Evolutionary conservation across 116 monocot genomes (phyloP).

Genomic region (Dioscorea cayenensis): DNA sequence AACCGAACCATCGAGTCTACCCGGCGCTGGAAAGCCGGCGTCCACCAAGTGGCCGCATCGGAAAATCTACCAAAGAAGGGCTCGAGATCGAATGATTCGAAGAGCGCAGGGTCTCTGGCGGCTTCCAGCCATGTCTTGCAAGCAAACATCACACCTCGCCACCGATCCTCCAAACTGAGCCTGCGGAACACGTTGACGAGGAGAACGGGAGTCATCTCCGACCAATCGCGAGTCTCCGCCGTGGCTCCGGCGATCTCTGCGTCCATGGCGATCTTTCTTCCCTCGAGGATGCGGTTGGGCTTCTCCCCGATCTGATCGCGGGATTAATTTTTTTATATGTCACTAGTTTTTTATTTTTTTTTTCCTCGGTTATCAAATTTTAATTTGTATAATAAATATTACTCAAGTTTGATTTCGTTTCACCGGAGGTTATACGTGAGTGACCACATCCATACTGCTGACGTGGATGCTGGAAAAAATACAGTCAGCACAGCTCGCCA

Average conservation of each 20-base stretch:
- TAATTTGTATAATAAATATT: too few relatives aligned
- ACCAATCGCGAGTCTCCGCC: constrained; percentile 44
- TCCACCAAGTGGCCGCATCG: constrained; percentile 73
- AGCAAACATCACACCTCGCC: constrained; percentile 38
- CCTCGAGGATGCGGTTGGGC: too few relatives aligned
- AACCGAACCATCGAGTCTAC: constrained; percentile 62
- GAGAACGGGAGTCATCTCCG: constrained; percentile 58
- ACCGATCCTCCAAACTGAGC: constrained; percentile 48
- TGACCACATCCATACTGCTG: too few relatives aligned
- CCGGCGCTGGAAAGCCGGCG: constrained; percentile 67
- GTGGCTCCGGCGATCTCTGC: neutral
- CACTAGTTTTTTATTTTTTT: too few relatives aligned
- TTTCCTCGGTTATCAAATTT: too few relatives aligned
- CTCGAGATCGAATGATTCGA: constrained; percentile 58
- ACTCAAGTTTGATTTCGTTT: too few relatives aligned
- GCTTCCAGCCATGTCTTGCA: constrained; percentile 65
- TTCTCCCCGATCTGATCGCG: too few relatives aligned
- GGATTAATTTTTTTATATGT: too few relatives aligned
- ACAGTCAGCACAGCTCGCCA: too few relatives aligned
- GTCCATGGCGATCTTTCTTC: neutral
- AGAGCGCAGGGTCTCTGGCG: constrained; percentile 53
- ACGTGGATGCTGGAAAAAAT: too few relatives aligned
- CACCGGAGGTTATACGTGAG: too few relatives aligned
- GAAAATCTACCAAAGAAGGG: constrained; percentile 43
- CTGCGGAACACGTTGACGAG: constrained; percentile 56